phyloP scores from a whole-genome alignment of 768 basidiomycete species.

The Boletus subparvulus region DNA sequence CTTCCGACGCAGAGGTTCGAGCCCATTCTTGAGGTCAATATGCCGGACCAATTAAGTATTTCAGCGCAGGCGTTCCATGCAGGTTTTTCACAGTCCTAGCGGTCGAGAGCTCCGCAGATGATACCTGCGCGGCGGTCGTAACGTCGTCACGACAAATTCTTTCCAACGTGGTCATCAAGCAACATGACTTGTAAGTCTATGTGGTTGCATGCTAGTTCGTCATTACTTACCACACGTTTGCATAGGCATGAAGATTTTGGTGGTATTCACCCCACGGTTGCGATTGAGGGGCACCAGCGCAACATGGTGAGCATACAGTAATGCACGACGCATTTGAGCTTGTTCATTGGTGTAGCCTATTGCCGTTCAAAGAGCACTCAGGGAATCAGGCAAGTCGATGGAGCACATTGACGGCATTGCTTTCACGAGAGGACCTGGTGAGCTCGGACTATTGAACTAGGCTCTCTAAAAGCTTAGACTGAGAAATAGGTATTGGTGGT shows the following conservation, averaged over 20 bases:
- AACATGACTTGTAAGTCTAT: constrained; percentile 53
- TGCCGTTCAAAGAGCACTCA: constrained; percentile 67
- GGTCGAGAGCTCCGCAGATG: constrained; percentile 89
- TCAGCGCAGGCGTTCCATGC: not conserved
- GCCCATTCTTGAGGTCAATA: not conserved
- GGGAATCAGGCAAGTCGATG: constrained; percentile 58
- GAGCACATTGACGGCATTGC: constrained; percentile 82
- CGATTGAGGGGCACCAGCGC: constrained; percentile 74
- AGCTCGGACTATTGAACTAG: constrained; percentile 1
- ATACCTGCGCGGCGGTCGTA: constrained; percentile 89
- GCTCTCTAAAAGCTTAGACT: not conserved
- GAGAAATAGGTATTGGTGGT: constrained; percentile 62
- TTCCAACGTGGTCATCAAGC: constrained; percentile 85
- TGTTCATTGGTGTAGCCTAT: constrained; percentile 50
- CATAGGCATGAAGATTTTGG: constrained; percentile 38
- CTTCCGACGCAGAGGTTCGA: no score
- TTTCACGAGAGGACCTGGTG: constrained; percentile 86
- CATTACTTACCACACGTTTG: not conserved
- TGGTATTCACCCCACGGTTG: constrained; percentile 78
- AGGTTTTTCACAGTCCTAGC: constrained; percentile 63
- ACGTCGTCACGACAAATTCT: constrained; percentile 65
- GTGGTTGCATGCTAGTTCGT: no score
- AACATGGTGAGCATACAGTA: constrained; percentile 56
- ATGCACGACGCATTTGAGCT: not conserved
- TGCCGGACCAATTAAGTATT: not conserved